Conservation (phyloP, 163 green algal genomes). For the Volvox carteri region DNA sequence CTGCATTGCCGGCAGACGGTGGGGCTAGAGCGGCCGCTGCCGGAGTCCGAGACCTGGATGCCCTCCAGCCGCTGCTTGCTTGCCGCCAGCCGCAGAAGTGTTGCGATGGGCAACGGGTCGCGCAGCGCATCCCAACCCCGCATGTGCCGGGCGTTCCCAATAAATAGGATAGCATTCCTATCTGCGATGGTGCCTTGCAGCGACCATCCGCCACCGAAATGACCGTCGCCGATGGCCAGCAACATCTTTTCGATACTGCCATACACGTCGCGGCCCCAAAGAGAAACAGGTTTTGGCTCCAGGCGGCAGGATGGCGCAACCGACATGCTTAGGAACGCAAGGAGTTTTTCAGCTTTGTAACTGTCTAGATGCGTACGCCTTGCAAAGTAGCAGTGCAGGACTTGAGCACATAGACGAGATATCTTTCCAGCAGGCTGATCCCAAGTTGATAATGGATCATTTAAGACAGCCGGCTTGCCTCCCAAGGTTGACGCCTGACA, state of each 20-base stretch:
- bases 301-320: slow-evolving; percentile 29
- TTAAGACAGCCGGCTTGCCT: background rate
- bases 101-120: slow-evolving; percentile 38
- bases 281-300: slow-evolving; percentile 11
- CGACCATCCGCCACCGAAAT: slow-evolving; percentile 37
- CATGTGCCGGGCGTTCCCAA: slow-evolving; percentile 25
- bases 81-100: slow-evolving; percentile 26
- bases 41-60: background rate
- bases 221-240: slow-evolving; percentile 22
- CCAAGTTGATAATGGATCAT: slow-evolving; percentile 9
- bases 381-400: slow-evolving; percentile 34
- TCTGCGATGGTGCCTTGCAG: slow-evolving; percentile 14
- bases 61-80: slow-evolving; percentile 37
- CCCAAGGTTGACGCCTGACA: slow-evolving; percentile 4
- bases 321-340: slow-evolving; percentile 9
- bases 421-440: slow-evolving; percentile 40
- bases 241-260: slow-evolving; percentile 46
- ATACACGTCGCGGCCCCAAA: slow-evolving; percentile 20
- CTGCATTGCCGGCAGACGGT: slow-evolving; percentile 16
- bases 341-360: slow-evolving; percentile 35
- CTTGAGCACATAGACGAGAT: slow-evolving; percentile 25
- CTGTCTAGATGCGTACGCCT: background rate
- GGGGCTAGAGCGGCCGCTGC: slow-evolving; percentile 26
- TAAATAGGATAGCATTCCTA: background rate
- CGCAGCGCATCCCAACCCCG: slow-evolving; percentile 44